These are phyloP conservation scores for Sporothrix humicola DNA, from an alignment of 2,329 filamentous ascomycete genomes.

Conservation along the genomic window DNA sequence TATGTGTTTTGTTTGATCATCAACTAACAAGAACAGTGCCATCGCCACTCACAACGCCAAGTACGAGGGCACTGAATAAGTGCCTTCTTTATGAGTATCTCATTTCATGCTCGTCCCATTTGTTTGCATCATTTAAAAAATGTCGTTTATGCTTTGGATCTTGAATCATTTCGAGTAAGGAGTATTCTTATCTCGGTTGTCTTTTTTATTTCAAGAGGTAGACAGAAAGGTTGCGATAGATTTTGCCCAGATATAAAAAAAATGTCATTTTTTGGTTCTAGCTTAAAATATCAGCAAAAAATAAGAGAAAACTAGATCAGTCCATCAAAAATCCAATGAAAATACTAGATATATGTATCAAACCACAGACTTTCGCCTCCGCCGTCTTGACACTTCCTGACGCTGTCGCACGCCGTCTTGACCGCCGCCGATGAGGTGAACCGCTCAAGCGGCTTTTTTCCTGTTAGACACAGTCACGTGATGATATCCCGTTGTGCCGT, in stretches of 20 bases:
- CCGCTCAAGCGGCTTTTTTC: background rate
- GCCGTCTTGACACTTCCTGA: background rate
- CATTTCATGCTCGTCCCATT: background rate
- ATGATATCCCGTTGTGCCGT: conserved; percentile 10
- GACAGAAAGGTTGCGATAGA: conserved; percentile 28
- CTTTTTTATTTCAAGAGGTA: background rate
- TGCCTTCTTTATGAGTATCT: background rate
- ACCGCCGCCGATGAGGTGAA: background rate
- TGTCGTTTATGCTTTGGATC: background rate
- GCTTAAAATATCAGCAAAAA: background rate
- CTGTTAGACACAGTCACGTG: background rate
- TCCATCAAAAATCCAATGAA: background rate
- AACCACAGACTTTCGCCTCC: background rate
- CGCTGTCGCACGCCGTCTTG: background rate
- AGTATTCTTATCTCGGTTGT: conserved; percentile 14
- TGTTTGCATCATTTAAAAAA: conserved; percentile 14
- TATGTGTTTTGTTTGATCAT: background rate
- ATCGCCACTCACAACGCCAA: conserved; percentile 78
- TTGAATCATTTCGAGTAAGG: conserved; percentile 8
- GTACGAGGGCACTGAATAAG: conserved; percentile 58
- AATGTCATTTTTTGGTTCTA: background rate
- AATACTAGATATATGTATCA: background rate
- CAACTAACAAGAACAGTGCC: conserved; percentile 57
- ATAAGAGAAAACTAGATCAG: background rate
- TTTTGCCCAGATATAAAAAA: conserved; percentile 19